Evolutionary conservation across 306 rosid genomes (phyloP), one percentile per base, ranked within the genome.

Genomic region (Rosa persica): DNA sequence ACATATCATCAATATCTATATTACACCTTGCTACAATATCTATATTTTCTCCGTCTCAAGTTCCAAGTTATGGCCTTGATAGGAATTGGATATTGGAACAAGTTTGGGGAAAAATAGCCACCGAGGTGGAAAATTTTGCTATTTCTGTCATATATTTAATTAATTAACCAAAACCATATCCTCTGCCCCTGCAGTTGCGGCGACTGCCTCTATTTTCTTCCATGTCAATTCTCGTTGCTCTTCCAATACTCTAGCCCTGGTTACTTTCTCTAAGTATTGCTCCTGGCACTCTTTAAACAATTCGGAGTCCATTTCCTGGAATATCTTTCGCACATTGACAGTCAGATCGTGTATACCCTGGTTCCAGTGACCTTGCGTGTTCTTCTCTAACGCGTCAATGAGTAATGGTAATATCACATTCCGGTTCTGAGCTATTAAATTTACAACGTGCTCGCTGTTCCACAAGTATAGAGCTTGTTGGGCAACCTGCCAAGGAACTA

Each of bases 381-480:
- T 89, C 74, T 79, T 91, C 86, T 91, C 92, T 81, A 88, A 75
- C 15, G 91, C 81, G 71, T 88, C 92, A 58, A 88, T 85, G 72
- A 91, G 79, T 74, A 88, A 36, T 16, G 93, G 92, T 62, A 91
- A 83, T 83, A 89, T 85, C 52, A 57, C 83, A 30, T 57, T 80
- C 76, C 92, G 85, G 77, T 89, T 88, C 77, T 80, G 85, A 74
- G 89, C 78, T 61, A 91, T 83, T 67, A 86, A 78, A 76, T 83
- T 78, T 51, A 89, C 78, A 42, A 89, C 73, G 76, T 85, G 90
- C 72, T 88, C 93, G 22, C 89, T 91, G 82, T 86, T 88, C 93
- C 93, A 91, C 78, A 91, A 74, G 85, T 73, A 81, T 51, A 91
- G 89, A 79, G 97, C 88, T 77, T 85, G 79, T 84, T 88, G 92